phyloP scores from a whole-genome alignment of 2,329 filamentous ascomycete species.

The Dothideomycetes sp. region DNA sequence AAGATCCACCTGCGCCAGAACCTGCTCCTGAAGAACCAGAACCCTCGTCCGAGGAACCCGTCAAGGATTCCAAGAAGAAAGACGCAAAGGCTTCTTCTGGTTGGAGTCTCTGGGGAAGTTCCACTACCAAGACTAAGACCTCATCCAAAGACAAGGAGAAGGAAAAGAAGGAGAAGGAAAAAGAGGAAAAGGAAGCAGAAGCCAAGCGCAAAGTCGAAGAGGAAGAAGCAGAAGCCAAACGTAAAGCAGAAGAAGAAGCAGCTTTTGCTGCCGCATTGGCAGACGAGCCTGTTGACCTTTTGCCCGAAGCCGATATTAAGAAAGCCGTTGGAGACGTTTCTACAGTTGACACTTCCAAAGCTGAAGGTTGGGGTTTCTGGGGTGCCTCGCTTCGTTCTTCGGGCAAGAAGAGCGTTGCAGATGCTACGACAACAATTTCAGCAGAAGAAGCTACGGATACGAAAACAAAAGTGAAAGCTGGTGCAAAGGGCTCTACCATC shows the following conservation, averaged over 20 bases:
- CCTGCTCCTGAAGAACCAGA: slow-evolving; percentile 12
- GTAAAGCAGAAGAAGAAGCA: slow-evolving; percentile 26
- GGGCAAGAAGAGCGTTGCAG: slow-evolving; percentile 33
- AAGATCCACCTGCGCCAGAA: slow-evolving; percentile 6
- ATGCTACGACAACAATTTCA: slow-evolving; percentile 38
- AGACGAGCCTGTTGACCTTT: slow-evolving; percentile 27
- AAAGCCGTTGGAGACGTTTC: slow-evolving; percentile 17
- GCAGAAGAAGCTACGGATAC: slow-evolving; percentile 35
- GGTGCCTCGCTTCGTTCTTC: slow-evolving; percentile 37
- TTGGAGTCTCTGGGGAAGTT: slow-evolving; percentile 24
- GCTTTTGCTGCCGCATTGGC: slow-evolving; percentile 28
- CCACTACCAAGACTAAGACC: slow-evolving; percentile 31
- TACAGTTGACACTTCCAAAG: slow-evolving; percentile 20
- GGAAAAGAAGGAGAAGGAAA: slow-evolving; percentile 37
- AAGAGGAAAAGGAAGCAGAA: slow-evolving; percentile 31
- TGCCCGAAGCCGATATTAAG: slow-evolving; percentile 25
- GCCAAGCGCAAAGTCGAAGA: slow-evolving; percentile 36
- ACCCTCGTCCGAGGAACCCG: slow-evolving; percentile 14
- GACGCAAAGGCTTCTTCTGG: slow-evolving; percentile 31
- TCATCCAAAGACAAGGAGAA: slow-evolving; percentile 27
- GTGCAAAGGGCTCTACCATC: slow-evolving; percentile 38
- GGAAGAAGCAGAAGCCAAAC: slow-evolving; percentile 25
- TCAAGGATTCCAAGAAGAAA: slow-evolving; percentile 27
- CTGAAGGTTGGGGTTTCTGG: slow-evolving; percentile 35
- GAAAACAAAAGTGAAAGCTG: slow-evolving; percentile 31